These are phyloP conservation scores for Hymenoscyphus salicellus DNA, from an alignment of 2,329 filamentous ascomycete species.

Conservation along the genomic window DNA sequence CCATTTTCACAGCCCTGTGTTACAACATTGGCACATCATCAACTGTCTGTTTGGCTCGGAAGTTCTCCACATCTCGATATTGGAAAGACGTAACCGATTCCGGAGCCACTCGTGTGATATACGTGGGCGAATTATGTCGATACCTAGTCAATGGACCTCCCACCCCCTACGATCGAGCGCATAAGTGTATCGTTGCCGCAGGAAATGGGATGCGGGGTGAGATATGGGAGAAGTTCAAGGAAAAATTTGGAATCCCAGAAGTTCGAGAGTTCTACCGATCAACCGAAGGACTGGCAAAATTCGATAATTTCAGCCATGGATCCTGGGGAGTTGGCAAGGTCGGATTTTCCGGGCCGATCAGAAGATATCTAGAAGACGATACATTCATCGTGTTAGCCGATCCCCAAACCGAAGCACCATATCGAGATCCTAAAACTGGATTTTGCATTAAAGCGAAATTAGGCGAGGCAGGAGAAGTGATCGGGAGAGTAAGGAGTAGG, in stretches of 20 bases:
- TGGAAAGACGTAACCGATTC: conserved; percentile 45
- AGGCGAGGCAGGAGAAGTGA: conserved; percentile 45
- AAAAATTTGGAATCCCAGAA: conserved; percentile 43
- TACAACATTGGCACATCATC: conserved; percentile 41
- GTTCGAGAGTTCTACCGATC: conserved; percentile 48
- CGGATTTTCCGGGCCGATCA: conserved; percentile 43
- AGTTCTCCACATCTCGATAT: conserved; percentile 46
- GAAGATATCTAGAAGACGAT: conserved; percentile 41
- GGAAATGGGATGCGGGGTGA: conserved; percentile 48
- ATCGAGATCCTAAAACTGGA: conserved; percentile 43
- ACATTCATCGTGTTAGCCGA: conserved; percentile 43
- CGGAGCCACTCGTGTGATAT: conserved; percentile 43
- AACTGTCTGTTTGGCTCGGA: conserved; percentile 44
- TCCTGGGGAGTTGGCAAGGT: conserved; percentile 44
- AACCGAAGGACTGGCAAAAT: conserved; percentile 46
- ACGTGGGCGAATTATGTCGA: conserved; percentile 49
- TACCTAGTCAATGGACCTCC: conserved; percentile 46
- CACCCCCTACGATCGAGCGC: conserved; percentile 44
- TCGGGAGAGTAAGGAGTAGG: conserved; percentile 42
- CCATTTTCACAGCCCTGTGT: conserved; percentile 44
- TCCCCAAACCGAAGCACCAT: conserved; percentile 38
- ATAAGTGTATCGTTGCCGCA: conserved; percentile 43
- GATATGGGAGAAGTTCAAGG: conserved; percentile 47
- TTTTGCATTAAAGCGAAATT: conserved; percentile 40
- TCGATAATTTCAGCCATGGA: conserved; percentile 43